These are phyloP conservation scores for Pilaira anomala DNA, from an alignment of 192 early-diverging fungal genomes.

Conservation along the genomic window DNA sequence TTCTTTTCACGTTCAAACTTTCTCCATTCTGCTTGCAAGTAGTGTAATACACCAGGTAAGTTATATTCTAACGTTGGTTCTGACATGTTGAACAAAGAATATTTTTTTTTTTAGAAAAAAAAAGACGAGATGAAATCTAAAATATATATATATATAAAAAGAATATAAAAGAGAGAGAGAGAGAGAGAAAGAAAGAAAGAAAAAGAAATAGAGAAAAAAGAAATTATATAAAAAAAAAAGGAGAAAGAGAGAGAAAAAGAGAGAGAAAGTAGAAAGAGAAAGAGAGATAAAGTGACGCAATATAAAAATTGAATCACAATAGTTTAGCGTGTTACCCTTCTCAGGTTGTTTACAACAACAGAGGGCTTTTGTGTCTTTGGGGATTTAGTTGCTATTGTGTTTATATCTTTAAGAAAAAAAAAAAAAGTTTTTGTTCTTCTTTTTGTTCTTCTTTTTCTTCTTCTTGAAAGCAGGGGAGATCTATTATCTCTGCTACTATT, in stretches of 20 bases:
- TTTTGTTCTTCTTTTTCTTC: conserved; percentile 1
- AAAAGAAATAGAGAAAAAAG: neutral
- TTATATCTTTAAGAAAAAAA: no score
- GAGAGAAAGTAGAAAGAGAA: no score
- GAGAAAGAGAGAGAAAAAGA: neutral
- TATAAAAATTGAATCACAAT: neutral
- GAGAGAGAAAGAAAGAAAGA: neutral
- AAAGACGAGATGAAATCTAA: no score
- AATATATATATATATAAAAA: neutral
- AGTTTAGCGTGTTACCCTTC: no score
- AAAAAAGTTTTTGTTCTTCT: conserved; percentile 4
- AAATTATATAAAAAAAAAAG: neutral
- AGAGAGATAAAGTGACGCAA: neutral
- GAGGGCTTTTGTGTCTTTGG: no score
- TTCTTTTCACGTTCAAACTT: conserved; percentile 79
- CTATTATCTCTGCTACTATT: no score
- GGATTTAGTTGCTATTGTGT: no score
- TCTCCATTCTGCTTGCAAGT: conserved; percentile 79
- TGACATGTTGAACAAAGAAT: conserved; percentile 5
- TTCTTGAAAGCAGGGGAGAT: no score
- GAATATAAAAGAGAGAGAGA: neutral
- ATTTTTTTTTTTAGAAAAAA: no score
- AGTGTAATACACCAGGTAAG: conserved; percentile 76
- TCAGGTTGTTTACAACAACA: no score
- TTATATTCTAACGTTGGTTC: conserved; percentile 44